phyloP scores from a whole-genome alignment of 768 basidiomycete species.

The Hypholoma fasciculare region DNA sequence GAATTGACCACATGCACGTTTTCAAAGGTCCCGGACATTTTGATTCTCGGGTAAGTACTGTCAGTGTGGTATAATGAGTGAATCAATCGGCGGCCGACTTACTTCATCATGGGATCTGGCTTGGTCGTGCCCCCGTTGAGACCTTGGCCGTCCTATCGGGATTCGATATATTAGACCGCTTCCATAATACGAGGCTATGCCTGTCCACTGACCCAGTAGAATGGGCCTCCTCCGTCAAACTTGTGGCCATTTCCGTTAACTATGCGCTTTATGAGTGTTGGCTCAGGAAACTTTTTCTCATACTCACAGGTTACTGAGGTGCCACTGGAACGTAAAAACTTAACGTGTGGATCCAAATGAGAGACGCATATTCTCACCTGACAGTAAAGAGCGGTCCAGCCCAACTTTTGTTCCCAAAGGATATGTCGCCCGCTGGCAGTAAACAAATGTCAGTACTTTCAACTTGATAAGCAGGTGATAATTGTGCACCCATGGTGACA shows the following conservation, averaged over 20 bases:
- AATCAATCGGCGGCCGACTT: background rate
- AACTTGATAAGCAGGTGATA: too few species aligned
- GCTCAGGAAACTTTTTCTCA: too few species aligned
- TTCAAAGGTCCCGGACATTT: conserved; percentile 2
- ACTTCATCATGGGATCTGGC: conserved; percentile 49
- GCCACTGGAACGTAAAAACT: conserved; percentile 34
- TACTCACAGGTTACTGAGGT: conserved; percentile 46
- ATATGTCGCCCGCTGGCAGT: conserved; percentile 51
- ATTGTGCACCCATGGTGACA: conserved; percentile 1
- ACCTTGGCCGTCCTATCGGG: conserved; percentile 36
- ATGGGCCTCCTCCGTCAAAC: conserved; percentile 43
- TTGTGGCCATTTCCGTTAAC: conserved; percentile 43
- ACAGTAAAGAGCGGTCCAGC: conserved; percentile 54
- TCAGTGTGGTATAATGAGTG: too few species aligned
- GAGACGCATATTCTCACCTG: conserved; percentile 20
- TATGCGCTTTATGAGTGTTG: conserved; percentile 4
- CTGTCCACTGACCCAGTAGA: conserved; percentile 36
- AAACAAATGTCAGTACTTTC: too few species aligned
- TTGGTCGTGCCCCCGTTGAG: conserved; percentile 38
- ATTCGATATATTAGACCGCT: too few species aligned
- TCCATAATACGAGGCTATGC: too few species aligned
- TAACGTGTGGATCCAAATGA: conserved; percentile 16
- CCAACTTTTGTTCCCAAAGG: conserved; percentile 55
- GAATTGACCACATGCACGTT: conserved; percentile 34
- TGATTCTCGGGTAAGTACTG: conserved; percentile 1